phyloP scores from a whole-genome alignment of 2,329 filamentous ascomycete species.

The Arthrobotrys entomopaga region DNA sequence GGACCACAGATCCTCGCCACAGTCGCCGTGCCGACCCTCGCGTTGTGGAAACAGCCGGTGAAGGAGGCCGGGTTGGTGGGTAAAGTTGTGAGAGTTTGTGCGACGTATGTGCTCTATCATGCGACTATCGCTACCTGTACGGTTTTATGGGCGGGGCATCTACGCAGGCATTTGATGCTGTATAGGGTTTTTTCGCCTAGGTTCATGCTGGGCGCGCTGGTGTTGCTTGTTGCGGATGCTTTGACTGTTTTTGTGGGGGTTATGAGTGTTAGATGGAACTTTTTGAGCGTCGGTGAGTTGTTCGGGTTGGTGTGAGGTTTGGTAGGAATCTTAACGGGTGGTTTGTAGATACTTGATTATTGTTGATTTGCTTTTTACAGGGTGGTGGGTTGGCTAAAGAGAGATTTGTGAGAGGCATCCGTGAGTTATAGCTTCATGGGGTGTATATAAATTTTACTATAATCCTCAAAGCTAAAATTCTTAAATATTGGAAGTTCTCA shows the following conservation, averaged over 20 bases:
- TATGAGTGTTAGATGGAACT: slow-evolving; percentile 78
- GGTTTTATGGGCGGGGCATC: slow-evolving; percentile 86
- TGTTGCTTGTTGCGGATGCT: slow-evolving; percentile 80
- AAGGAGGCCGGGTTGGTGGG: slow-evolving; percentile 73
- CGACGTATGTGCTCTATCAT: slow-evolving; percentile 82
- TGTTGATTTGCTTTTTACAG: no score
- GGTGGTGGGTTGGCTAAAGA: no score
- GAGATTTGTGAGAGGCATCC: no score
- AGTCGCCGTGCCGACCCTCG: slow-evolving; percentile 79
- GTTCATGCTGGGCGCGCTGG: slow-evolving; percentile 82
- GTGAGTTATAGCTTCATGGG: no score
- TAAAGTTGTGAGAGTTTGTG: slow-evolving; percentile 75
- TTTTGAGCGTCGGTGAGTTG: slow-evolving; percentile 80
- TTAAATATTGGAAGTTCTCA: background rate
- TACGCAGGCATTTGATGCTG: slow-evolving; percentile 93
- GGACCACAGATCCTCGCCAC: slow-evolving; percentile 87
- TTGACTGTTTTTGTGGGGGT: slow-evolving; percentile 68
- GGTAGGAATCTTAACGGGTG: no score
- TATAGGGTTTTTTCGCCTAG: slow-evolving; percentile 92
- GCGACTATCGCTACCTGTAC: slow-evolving; percentile 84
- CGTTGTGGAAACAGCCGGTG: slow-evolving; percentile 88
- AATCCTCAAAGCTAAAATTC: no score
- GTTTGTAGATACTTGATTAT: no score
- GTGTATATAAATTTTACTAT: no score
- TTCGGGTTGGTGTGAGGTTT: slow-evolving; percentile 75